Conservation (phyloP, 2,329 filamentous ascomycete genomes). For the Xylaria sp. region DNA sequence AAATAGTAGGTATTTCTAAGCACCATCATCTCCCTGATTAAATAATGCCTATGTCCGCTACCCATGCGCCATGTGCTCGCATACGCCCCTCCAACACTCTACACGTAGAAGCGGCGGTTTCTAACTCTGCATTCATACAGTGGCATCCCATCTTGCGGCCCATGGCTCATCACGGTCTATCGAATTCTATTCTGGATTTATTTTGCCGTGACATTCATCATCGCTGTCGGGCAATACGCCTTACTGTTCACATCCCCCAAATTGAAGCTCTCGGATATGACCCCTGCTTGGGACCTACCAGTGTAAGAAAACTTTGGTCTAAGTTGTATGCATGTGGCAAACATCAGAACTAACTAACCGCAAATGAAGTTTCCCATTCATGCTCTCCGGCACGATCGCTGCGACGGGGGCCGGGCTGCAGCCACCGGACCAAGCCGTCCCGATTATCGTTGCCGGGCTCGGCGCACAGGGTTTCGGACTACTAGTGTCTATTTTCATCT, state of each 20-base stretch:
- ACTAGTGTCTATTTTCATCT: conserved; percentile 57
- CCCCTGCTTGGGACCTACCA: conserved; percentile 52
- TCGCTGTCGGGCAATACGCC: conserved; percentile 54
- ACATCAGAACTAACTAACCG: not conserved
- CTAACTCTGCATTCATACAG: not conserved
- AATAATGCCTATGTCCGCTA: not conserved
- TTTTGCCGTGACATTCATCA: conserved; percentile 53
- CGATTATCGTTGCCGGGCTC: conserved; percentile 57
- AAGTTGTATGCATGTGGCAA: no score
- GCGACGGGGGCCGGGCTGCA: conserved; percentile 49
- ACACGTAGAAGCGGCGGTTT: not conserved
- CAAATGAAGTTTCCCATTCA: conserved; percentile 41
- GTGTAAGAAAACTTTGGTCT: conserved; percentile 32
- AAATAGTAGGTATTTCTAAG: conserved; percentile 43
- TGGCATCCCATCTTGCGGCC: conserved; percentile 52
- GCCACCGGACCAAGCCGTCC: conserved; percentile 49
- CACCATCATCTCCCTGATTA: not conserved
- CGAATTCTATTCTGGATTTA: conserved; percentile 57
- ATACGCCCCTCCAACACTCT: no score
- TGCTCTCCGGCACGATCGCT: conserved; percentile 54
- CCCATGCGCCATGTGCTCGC: no score
- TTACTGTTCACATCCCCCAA: conserved; percentile 53
- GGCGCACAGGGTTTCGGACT: conserved; percentile 59
- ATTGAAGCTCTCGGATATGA: conserved; percentile 53
- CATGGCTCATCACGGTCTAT: conserved; percentile 55